A percentile compares a stretch with the other conserved stretches of the same genome.
phyloP scores from a whole-genome alignment of 1,284 basidiomycete species.

The Coniophora puteana region DNA sequence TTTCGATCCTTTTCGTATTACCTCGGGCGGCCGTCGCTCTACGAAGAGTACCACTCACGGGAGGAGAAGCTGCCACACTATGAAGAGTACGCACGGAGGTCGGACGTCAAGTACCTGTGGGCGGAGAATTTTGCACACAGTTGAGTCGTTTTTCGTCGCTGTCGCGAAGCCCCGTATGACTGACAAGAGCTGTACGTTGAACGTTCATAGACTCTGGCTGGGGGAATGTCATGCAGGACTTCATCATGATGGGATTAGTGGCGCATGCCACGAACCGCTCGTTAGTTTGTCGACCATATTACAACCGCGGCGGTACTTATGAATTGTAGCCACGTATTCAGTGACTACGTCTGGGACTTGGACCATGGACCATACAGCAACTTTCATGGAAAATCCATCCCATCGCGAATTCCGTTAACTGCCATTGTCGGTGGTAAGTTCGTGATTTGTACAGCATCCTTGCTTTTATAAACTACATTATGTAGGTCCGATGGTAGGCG shows the following conservation, averaged over 20 bases:
- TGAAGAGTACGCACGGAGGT: constrained; percentile 15
- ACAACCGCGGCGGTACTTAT: neutral
- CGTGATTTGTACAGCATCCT: neutral
- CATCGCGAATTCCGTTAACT: constrained; percentile 33
- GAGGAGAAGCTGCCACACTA: constrained; percentile 22
- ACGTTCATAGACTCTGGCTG: constrained; percentile 33
- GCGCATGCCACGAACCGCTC: constrained; percentile 28
- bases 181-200: too few relatives aligned
- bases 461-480: neutral
- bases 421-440: constrained; percentile 26
- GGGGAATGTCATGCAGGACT: constrained; percentile 41
- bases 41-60: constrained; percentile 12
- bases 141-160: constrained; percentile 8
- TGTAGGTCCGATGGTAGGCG: constrained; percentile 38
- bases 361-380: constrained; percentile 25
- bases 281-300: constrained; percentile 21
- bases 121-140: constrained; percentile 25
- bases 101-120: constrained; percentile 23
- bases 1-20: too few relatives aligned
- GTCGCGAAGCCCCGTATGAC: too few relatives aligned
- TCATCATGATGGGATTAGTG: constrained; percentile 30
- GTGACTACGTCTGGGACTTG: constrained; percentile 33
- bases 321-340: constrained; percentile 32
- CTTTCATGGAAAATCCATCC: constrained; percentile 29
- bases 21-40: constrained; percentile 27